These are phyloP conservation scores for Rosa lucieae DNA, from an alignment of 306 rosid genomes.

Conservation along the genomic window DNA sequence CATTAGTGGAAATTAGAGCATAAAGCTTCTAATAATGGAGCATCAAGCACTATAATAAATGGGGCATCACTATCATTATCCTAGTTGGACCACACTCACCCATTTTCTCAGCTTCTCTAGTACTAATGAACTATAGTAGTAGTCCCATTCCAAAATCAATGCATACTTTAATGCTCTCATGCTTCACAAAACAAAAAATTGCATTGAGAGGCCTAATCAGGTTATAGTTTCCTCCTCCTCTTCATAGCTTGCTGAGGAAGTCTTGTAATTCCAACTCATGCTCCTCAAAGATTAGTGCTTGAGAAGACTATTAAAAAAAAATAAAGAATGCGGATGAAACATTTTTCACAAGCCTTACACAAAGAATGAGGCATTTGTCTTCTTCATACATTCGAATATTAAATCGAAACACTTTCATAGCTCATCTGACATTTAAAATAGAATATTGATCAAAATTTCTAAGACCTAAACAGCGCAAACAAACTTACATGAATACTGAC, in stretches of 20 bases:
- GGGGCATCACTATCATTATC: background rate
- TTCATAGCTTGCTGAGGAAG: background rate
- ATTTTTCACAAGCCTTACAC: too few species aligned
- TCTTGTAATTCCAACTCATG: too few species aligned
- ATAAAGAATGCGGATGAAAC: background rate
- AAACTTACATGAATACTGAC: too few species aligned
- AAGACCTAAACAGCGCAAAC: too few species aligned
- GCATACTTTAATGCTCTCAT: background rate
- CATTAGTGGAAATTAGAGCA: background rate
- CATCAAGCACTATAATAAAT: background rate
- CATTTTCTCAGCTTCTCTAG: background rate
- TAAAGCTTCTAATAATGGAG: constrained; percentile 6
- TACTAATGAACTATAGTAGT: too few species aligned
- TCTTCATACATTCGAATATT: too few species aligned
- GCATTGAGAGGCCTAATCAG: background rate
- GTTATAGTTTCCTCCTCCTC: background rate
- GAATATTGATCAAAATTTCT: too few species aligned
- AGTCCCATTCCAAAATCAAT: background rate
- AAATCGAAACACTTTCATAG: too few species aligned
- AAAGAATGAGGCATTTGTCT: too few species aligned
- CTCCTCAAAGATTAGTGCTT: background rate
- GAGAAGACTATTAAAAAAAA: background rate
- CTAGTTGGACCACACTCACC: background rate
- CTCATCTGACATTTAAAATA: too few species aligned
- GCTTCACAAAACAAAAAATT: background rate